These are phyloP conservation scores for Rhodotorula toruloides DNA, from an alignment of 768 basidiomycete genomes.

Conservation along the genomic window DNA sequence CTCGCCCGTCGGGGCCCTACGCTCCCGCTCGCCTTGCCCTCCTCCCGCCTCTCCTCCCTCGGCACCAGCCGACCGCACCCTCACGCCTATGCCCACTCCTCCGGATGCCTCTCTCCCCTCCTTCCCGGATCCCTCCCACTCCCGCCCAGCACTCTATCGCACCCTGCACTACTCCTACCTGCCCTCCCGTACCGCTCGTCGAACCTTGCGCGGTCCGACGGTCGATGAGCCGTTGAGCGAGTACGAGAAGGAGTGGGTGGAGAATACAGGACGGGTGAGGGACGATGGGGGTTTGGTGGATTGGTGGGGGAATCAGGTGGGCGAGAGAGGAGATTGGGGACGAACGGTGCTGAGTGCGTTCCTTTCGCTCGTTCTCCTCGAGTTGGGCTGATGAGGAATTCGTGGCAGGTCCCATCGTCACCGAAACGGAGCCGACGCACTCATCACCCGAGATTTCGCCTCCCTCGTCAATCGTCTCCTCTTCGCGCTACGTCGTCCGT, in stretches of 20 bases:
- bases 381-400: background rate
- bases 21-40: background rate
- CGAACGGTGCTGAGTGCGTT: slow-evolving; percentile 7
- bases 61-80: background rate
- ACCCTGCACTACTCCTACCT: slow-evolving; percentile 2
- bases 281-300: slow-evolving; percentile 4
- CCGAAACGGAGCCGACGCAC: slow-evolving; percentile 11
- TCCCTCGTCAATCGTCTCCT: background rate
- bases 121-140: background rate
- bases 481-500: background rate
- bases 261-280: background rate
- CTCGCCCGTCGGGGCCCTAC: background rate
- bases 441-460: background rate
- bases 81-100: background rate
- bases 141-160: background rate
- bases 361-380: background rate
- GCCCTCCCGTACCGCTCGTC: slow-evolving; percentile 1
- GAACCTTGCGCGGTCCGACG: background rate
- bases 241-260: slow-evolving; percentile 5
- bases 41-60: background rate
- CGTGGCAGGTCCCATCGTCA: slow-evolving; percentile 4
- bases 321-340: background rate
- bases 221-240: background rate
- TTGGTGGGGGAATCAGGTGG: slow-evolving; percentile 9
- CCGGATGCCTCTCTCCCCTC: background rate